Base-by-base conservation (phyloP, 495 filamentous ascomycete genomes). In the Aspergillus bridgeri region DNA sequence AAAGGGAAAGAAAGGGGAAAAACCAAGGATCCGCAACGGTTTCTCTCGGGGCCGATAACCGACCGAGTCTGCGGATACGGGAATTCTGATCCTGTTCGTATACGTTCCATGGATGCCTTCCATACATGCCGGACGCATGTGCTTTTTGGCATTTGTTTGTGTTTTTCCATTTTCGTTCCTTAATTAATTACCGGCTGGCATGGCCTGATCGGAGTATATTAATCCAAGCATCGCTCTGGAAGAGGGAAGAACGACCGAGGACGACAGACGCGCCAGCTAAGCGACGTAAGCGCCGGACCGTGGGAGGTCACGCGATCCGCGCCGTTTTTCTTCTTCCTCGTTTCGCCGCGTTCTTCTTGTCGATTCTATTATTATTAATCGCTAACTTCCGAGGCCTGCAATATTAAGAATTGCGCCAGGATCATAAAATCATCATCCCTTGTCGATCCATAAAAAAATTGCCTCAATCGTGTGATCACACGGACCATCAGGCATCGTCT, bases 31-130 rank as follows among this genome's bases (percentile, higher is more conserved):
- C 50, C 18, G 50, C 38, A 33, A 29, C 21, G 29, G n/a, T 13
- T 52, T 52, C n/a, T n/a, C n/a, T n/a, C 50, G 50, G 50, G 18
- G 38, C 50, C 50, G 50, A 52, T 52, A 42, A 29, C 29, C 29
- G 50, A 52, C 50, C 50, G 50, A 52, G 29, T 52, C 49, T 51
- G 42, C 33, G 33, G 38, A 27, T 3, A 27, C 27, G 11, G 27
- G 27, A 4, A 15, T 38, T 38, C 33, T 15, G 33, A 38, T 38
- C 33, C 33, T 38, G 11, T 38, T 38, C 33, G 33, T 38, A 38
- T 38, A 15, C 8, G 3, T 11, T 38, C 33, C 11, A 9, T 29
- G 27, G 33, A n/a, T n/a, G n/a, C n/a, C n/a, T n/a, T n/a, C n/a
- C n/a, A n/a, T 13, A 38, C 17, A 15, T 38, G 33, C 33, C 33